Evolutionary conservation across 108 stramenopile species (phyloP).

Genomic region (Nitzschia inconspicua): DNA sequence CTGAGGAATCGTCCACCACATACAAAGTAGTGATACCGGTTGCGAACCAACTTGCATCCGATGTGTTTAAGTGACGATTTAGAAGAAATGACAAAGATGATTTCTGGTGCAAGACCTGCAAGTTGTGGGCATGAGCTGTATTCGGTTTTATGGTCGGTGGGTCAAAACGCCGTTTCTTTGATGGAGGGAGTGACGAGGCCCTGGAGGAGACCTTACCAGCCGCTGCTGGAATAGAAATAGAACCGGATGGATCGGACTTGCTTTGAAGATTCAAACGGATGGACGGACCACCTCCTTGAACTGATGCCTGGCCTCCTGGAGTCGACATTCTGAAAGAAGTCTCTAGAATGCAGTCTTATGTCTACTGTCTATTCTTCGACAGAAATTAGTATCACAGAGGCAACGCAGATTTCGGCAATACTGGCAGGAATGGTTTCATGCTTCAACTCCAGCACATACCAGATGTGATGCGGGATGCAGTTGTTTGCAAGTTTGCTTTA

Average conservation of each 20-base stretch:
- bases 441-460: too few relatives aligned
- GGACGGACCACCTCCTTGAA: slow-evolving; percentile 10
- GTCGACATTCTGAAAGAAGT: too few relatives aligned
- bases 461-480: too few relatives aligned
- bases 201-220: not conserved
- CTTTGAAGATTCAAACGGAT: slow-evolving; percentile 18
- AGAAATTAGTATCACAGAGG: too few relatives aligned
- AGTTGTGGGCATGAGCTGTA: slow-evolving; percentile 33
- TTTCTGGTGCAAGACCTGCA: slow-evolving; percentile 35
- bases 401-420: too few relatives aligned
- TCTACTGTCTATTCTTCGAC: too few relatives aligned
- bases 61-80: not conserved
- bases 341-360: too few relatives aligned
- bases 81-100: slow-evolving; percentile 23
- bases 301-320: not conserved
- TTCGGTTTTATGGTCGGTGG: slow-evolving; percentile 8
- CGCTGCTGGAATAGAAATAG: slow-evolving; percentile 1
- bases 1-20: slow-evolving; percentile 4
- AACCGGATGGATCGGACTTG: slow-evolving; percentile 4
- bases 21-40: slow-evolving; percentile 30
- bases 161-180: slow-evolving; percentile 31
- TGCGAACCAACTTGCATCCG: slow-evolving; percentile 30
- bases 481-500: too few relatives aligned
- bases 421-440: too few relatives aligned
- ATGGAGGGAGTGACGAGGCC: slow-evolving; percentile 2